Conservation (phyloP, 2,329 filamentous ascomycete genomes). For the Fusarium irregulare region DNA sequence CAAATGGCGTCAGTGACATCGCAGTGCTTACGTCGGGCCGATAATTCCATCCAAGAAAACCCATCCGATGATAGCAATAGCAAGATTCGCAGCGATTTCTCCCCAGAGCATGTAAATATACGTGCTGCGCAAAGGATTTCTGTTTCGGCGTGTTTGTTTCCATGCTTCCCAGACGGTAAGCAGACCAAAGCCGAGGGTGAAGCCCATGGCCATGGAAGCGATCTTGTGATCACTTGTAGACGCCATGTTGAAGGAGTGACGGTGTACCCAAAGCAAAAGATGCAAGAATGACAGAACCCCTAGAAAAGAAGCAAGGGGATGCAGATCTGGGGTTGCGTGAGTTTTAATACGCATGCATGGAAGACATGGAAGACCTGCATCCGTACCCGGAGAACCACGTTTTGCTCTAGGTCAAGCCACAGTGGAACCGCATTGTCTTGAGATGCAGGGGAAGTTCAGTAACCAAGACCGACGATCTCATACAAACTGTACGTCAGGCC, state of each 20-base stretch:
- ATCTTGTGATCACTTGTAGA: slow-evolving; percentile 43
- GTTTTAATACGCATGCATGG: neutral
- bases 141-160: slow-evolving; percentile 54
- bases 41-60: slow-evolving; percentile 53
- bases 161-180: slow-evolving; percentile 55
- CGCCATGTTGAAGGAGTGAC: slow-evolving; percentile 3
- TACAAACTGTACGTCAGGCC: neutral
- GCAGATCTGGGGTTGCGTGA: neutral
- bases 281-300: neutral
- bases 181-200: slow-evolving; percentile 55
- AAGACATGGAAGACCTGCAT: too few relatives aligned
- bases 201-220: slow-evolving; percentile 48
- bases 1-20: neutral
- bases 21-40: slow-evolving; percentile 42
- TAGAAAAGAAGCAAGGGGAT: neutral
- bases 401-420: neutral
- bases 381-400: neutral
- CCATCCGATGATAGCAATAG: slow-evolving; percentile 54
- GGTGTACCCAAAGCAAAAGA: neutral
- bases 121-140: slow-evolving; percentile 48
- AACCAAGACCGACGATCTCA: neutral
- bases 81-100: slow-evolving; percentile 54
- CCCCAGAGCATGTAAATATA: slow-evolving; percentile 61
- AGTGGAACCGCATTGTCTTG: neutral
- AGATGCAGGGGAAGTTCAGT: neutral